Evolutionary conservation across 2,329 filamentous ascomycete species (phyloP), one percentile per base, ranked within the genome.

Genomic region (Shiraia sp.): DNA sequence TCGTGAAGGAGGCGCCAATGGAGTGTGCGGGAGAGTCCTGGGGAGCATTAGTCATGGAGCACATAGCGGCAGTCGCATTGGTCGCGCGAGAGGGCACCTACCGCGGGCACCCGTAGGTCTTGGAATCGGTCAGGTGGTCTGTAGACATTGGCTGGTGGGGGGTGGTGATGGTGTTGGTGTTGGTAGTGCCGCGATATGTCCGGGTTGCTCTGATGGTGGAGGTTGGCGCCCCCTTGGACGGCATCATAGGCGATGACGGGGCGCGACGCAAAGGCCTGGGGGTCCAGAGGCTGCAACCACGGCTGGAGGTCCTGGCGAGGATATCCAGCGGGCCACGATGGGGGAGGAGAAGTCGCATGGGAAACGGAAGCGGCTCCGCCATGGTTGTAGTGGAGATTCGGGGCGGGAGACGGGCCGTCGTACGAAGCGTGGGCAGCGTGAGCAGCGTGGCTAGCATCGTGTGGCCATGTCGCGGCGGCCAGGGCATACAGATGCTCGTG

Each of bases 401-500:
- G 42, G 32, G 51, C 53, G 44, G 50, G 51, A 28, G 49, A 55
- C 36, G 53, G 53, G 53, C 49, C 56, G 58, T 46, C 39, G 40
- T 54, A 57, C 48, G 59, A 51, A 45, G 53, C 42, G 19, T 22
- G 19, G 19, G 19, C 19, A 22, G 19, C 19, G 4, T 22, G 19
- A 22, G 19, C 4, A 22, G 19, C 19, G 39, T 57, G 45, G 26
- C 45, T 47, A 43, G 45, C 40, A 40, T 40, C 45, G 35, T 47
- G 42, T 33, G 56, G 53, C 62, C 61, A 66, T 48, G 58, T 42
- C 17, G 57, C 42, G 26, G 53, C 47, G 26, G 53, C 47, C 33
- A 59, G 51, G 25, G 55, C 53, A 47, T 56, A 57, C 38, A 60
- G 42, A 34, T 59, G 53, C 26, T 61, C 57, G 47, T 59, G 48